phyloP scores from a whole-genome alignment of 495 filamentous ascomycete genomes.

The Aspergillus bridgeri region DNA sequence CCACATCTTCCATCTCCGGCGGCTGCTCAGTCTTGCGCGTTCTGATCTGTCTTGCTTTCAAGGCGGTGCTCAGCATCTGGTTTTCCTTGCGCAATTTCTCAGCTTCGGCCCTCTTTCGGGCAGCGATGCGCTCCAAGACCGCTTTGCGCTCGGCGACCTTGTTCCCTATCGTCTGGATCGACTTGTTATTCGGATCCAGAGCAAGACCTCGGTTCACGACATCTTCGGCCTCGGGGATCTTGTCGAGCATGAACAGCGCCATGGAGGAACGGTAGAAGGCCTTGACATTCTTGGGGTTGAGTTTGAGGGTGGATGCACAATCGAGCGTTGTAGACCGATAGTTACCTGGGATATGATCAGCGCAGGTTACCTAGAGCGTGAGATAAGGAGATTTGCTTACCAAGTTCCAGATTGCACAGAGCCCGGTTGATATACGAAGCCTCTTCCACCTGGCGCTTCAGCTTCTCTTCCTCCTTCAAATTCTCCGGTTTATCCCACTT shows the following conservation, averaged over 20 bases:
- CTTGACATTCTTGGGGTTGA: slow-evolving; percentile 79
- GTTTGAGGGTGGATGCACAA: slow-evolving; percentile 70
- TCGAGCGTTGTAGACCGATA: slow-evolving; percentile 80
- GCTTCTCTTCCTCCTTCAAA: slow-evolving; percentile 49
- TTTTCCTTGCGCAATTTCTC: slow-evolving; percentile 54
- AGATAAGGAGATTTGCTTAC: slow-evolving; percentile 32
- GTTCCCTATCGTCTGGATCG: slow-evolving; percentile 50
- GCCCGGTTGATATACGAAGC: slow-evolving; percentile 81
- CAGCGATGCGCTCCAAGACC: slow-evolving; percentile 32
- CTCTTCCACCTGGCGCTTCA: slow-evolving; percentile 63
- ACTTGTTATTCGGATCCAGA: slow-evolving; percentile 60
- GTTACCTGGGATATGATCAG: slow-evolving; percentile 53
- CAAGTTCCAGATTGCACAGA: slow-evolving; percentile 74
- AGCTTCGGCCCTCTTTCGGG: slow-evolving; percentile 44
- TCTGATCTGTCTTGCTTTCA: slow-evolving; percentile 70
- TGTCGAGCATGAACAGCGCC: slow-evolving; percentile 71
- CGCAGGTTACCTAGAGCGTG: not conserved
- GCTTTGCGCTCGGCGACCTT: slow-evolving; percentile 54
- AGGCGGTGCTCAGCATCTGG: slow-evolving; percentile 60
- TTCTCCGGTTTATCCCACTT: slow-evolving; percentile 45
- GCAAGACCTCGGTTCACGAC: slow-evolving; percentile 65
- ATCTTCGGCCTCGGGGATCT: slow-evolving; percentile 72
- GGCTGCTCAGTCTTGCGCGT: slow-evolving; percentile 63
- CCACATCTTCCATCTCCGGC: slow-evolving; percentile 81
- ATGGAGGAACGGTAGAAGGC: slow-evolving; percentile 79